These are phyloP conservation scores for Fusarium siculi DNA, from an alignment of 2,329 filamentous ascomycete genomes.

Conservation along the genomic window DNA sequence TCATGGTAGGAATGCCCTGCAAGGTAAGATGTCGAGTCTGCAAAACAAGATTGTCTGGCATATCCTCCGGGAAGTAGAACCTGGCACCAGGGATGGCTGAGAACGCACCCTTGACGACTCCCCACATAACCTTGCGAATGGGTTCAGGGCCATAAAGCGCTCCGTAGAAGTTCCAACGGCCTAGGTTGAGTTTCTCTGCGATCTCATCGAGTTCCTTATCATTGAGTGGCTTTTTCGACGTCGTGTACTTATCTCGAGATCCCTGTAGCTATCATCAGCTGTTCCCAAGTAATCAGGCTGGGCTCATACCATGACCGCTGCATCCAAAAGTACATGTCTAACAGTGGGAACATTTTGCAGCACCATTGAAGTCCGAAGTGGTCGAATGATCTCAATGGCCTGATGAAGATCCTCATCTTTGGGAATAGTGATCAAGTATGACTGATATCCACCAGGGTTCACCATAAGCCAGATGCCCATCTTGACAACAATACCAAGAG, in stretches of 20 bases:
- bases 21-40: constrained; percentile 28
- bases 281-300: neutral
- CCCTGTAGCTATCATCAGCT: neutral
- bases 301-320: constrained; percentile 26
- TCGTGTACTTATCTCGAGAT: constrained; percentile 10
- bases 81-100: constrained; percentile 31
- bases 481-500: constrained; percentile 32
- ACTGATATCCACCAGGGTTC: constrained; percentile 28
- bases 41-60: constrained; percentile 29
- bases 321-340: constrained; percentile 31
- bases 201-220: constrained; percentile 28
- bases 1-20: constrained; percentile 29
- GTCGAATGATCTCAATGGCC: constrained; percentile 35
- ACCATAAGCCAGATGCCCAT: constrained; percentile 36
- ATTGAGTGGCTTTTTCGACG: constrained; percentile 8
- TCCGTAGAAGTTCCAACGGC: constrained; percentile 40
- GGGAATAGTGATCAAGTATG: constrained; percentile 36
- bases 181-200: constrained; percentile 32
- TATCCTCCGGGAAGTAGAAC: constrained; percentile 37
- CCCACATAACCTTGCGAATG: constrained; percentile 26
- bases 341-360: constrained; percentile 38
- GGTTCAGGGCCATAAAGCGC: constrained; percentile 37
- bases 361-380: constrained; percentile 34
- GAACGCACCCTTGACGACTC: constrained; percentile 29
- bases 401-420: constrained; percentile 35